A percentile compares a stretch with the other conserved stretches of the same genome.
phyloP scores from a whole-genome alignment of 176 grass and related monocot genomes.

The Ananas comosus region DNA sequence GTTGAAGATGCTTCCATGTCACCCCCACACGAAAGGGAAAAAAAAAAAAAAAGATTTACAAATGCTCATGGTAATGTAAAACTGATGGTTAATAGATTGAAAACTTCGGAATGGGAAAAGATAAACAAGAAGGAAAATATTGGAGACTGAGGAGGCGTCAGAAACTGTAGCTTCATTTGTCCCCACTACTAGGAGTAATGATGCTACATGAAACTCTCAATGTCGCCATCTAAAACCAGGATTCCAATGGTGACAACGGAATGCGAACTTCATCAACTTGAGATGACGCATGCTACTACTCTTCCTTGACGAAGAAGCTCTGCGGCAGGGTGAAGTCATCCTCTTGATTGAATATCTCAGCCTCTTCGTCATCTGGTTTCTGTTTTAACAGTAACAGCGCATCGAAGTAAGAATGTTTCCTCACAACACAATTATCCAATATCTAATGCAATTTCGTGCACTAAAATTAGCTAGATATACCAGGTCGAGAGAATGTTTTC shows the following conservation, averaged over 20 bases:
- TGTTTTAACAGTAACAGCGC: conserved; percentile 19
- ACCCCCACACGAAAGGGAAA: too few species aligned
- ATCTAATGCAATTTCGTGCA: not conserved
- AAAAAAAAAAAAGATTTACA: too few species aligned
- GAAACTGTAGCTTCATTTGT: too few species aligned
- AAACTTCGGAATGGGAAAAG: too few species aligned
- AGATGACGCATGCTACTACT: conserved; percentile 15
- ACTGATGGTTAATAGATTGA: too few species aligned
- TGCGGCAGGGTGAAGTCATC: conserved; percentile 85
- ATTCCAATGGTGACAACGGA: not conserved
- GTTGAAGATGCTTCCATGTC: too few species aligned
- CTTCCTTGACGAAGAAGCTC: conserved; percentile 54
- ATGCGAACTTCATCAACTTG: not conserved
- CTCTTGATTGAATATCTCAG: conserved; percentile 41
- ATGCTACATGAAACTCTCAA: not conserved
- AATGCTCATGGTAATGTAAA: too few species aligned
- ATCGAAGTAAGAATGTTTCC: not conserved
- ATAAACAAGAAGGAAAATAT: too few species aligned
- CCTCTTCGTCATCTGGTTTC: conserved; percentile 86
- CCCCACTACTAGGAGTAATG: not conserved
- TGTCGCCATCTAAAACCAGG: not conserved
- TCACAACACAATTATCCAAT: not conserved
- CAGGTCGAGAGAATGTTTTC: too few species aligned
- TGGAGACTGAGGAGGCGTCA: too few species aligned
- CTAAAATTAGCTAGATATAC: not conserved